Base-by-base conservation (phyloP, 345 rosid genomes). In the Gossypium raimondii region DNA sequence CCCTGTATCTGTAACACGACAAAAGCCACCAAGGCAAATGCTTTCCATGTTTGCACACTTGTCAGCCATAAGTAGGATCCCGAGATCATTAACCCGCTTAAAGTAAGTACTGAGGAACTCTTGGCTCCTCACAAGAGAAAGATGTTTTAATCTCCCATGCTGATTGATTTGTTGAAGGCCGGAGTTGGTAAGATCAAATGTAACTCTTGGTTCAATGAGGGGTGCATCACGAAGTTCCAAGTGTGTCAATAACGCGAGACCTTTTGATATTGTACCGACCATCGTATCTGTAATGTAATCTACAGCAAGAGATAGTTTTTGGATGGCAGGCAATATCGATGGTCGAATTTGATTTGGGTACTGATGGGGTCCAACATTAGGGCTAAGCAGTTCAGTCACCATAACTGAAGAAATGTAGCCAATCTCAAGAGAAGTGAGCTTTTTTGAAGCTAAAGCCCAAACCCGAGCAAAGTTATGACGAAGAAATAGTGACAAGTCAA, bases 161-260 rank as follows among this genome's bases (percentile, higher is more conserved):
- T 77, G 89, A 82, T 92, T 92, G 51, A 94, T 88, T 82, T 85
- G 92, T 64, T 88, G 97, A 75, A 94, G 92, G 47, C 97, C 97
- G 47, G 83, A 78, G 81, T 92, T 92, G 18, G 98, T 90, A 24
- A 94, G 95, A 76, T 94, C 98, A 72, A 86, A 81, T 27, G 87
- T 27, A 67, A 88, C 65, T 29, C 87, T 82, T 24, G 92, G 97
- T 79, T 92, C 92, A 65, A 84, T 87, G 53, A 87, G 76, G 1
- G 95, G 98, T 0, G 93, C 89, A 81, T 94, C 98, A 73, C 88
- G 92, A 75, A 94, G 89, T 80, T 94, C 98, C 85, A 94, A 80
- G 81, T 94, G 87, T 73, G 92, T 87, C 73, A 94, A 76, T 9
- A 88, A 87, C 4, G 52, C 2, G 0, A 94, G 95, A 71, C 89